Evolutionary conservation across 164 flowering plant genomes (phyloP).

Genomic region (Nymphaea colorata): DNA sequence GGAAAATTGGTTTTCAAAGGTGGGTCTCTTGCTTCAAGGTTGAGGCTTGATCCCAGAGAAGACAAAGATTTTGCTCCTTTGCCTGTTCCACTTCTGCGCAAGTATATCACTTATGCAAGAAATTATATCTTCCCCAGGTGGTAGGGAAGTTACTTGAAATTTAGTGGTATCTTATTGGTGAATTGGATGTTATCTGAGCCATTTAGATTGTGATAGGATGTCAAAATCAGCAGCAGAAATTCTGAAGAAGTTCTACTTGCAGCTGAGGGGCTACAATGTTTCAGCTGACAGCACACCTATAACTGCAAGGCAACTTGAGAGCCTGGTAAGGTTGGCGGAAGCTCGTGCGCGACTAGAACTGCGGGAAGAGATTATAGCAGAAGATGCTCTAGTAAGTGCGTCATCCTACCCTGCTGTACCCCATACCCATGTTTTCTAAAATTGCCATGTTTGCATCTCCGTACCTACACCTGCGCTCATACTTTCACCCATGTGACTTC

Average conservation of each 20-base stretch:
- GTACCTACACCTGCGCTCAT: too few relatives aligned
- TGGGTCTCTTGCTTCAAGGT: conserved; percentile 62
- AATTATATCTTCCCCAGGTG: conserved; percentile 80
- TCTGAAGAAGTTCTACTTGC: conserved; percentile 75
- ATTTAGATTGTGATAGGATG: conserved; percentile 41
- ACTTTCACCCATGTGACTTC: too few relatives aligned
- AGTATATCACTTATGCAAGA: conserved; percentile 95
- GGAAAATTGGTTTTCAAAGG: conserved; percentile 23
- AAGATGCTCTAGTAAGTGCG: conserved; percentile 80
- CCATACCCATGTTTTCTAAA: neutral
- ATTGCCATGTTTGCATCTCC: too few relatives aligned
- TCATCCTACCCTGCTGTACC: neutral
- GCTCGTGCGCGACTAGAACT: conserved; percentile 94
- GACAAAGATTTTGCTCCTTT: conserved; percentile 68
- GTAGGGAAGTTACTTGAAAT: conserved; percentile 5
- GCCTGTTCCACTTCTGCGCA: conserved; percentile 82
- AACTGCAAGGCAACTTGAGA: conserved; percentile 96
- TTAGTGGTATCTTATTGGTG: neutral
- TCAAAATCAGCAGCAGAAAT: conserved; percentile 88
- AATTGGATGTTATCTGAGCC: neutral
- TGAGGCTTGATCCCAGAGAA: conserved; percentile 65
- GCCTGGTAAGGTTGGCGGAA: conserved; percentile 88
- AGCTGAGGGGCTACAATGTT: conserved; percentile 65
- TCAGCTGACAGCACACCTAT: conserved; percentile 95
- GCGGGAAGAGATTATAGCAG: conserved; percentile 82